Conservation (phyloP, 192 early-diverging fungal genomes). For the Powellomyces hirtus region DNA sequence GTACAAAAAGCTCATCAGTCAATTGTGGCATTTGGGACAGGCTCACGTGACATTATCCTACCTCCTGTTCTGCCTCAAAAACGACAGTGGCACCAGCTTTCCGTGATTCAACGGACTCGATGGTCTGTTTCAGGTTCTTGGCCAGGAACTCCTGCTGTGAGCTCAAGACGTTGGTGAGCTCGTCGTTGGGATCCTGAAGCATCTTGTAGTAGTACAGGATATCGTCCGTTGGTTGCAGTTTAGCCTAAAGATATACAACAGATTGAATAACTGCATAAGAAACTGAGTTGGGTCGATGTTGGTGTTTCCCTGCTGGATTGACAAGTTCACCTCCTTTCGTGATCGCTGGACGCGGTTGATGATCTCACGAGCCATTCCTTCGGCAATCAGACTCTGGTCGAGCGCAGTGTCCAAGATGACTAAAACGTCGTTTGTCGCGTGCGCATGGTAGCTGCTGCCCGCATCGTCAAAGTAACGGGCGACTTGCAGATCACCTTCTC, state of each 20-base stretch:
- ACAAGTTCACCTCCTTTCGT: constrained; percentile 89
- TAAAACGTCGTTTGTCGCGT: constrained; percentile 75
- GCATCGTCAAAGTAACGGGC: constrained; percentile 78
- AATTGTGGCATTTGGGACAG: not conserved
- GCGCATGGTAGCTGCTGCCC: constrained; percentile 68
- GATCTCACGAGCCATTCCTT: constrained; percentile 91
- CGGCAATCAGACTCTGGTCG: constrained; percentile 81
- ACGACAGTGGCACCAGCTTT: constrained; percentile 47
- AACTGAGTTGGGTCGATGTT: too few species aligned
- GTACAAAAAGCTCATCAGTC: not conserved
- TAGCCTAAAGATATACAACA: constrained; percentile 58
- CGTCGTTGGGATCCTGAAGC: constrained; percentile 64
- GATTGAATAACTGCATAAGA: too few species aligned
- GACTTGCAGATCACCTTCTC: constrained; percentile 77
- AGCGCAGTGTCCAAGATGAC: constrained; percentile 82
- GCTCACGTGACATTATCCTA: constrained; percentile 5
- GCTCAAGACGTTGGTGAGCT: constrained; percentile 68
- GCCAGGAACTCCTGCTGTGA: constrained; percentile 70
- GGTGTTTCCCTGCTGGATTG: too few species aligned
- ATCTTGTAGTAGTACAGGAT: constrained; percentile 82
- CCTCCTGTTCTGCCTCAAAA: constrained; percentile 85
- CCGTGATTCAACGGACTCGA: constrained; percentile 41
- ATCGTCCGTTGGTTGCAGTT: constrained; percentile 82
- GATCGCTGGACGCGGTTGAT: constrained; percentile 95
- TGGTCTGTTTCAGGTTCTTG: constrained; percentile 69